A percentile compares a stretch with the other conserved stretches of the same genome.
Evolutionary conservation across 768 basidiomycete genomes (phyloP).

Genomic region (Phlebiopsis flavidoalba): DNA sequence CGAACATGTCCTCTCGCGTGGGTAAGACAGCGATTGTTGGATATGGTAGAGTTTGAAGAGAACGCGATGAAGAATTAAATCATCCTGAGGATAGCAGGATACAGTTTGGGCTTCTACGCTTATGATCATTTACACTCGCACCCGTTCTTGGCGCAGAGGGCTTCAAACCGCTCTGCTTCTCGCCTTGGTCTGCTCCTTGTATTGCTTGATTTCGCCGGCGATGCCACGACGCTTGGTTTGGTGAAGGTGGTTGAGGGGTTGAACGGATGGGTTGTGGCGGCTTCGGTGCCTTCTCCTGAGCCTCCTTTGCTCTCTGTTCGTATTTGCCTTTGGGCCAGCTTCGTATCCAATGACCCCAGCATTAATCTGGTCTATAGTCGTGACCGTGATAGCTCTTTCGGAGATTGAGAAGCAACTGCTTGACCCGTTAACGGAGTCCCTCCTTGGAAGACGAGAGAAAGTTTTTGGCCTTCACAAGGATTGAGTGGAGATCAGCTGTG

Average conservation of each 20-base stretch:
- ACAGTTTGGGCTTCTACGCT: neutral
- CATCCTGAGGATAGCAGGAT: slow-evolving; percentile 53
- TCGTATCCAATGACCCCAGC: slow-evolving; percentile 90
- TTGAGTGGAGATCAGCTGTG: slow-evolving; percentile 86
- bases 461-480: slow-evolving; percentile 98
- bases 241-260: too few relatives aligned
- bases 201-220: slow-evolving; percentile 92
- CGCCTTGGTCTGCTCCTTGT: slow-evolving; percentile 95
- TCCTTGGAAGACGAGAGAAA: slow-evolving; percentile 98
- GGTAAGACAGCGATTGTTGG: slow-evolving; percentile 70
- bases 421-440: too few relatives aligned
- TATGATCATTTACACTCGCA: slow-evolving; percentile 30
- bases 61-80: slow-evolving; percentile 73
- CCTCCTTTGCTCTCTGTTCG: slow-evolving; percentile 74
- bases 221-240: slow-evolving; percentile 93
- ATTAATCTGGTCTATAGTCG: slow-evolving; percentile 97
- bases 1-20: neutral
- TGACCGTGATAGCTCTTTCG: slow-evolving; percentile 80
- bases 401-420: slow-evolving; percentile 91
- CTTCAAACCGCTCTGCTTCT: slow-evolving; percentile 86
- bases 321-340: slow-evolving; percentile 86
- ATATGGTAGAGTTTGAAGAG: slow-evolving; percentile 90
- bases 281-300: slow-evolving; percentile 90
- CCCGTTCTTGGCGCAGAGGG: slow-evolving; percentile 68
- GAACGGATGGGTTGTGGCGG: slow-evolving; percentile 93